Evolutionary conservation across 768 basidiomycete species (phyloP).

Genomic region (Boletus reticuloceps): DNA sequence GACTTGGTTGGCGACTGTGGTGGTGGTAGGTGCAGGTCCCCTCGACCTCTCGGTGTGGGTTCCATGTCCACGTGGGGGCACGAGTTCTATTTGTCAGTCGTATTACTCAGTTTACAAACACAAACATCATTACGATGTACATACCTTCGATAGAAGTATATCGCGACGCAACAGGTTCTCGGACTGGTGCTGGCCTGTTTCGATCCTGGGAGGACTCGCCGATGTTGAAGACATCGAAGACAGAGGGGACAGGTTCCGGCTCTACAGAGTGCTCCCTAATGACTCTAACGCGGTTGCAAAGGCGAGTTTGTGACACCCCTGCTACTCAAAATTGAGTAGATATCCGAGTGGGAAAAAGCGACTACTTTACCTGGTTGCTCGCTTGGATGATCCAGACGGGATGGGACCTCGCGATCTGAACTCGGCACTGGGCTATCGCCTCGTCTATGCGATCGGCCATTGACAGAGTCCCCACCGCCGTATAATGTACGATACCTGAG

Average conservation of each 20-base stretch:
- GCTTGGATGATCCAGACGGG: constrained; percentile 3
- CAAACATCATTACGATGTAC: background rate
- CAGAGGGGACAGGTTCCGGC: constrained; percentile 22
- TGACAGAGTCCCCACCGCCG: background rate
- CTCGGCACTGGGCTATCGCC: constrained; percentile 3
- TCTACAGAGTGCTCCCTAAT: constrained; percentile 21
- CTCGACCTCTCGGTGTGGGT: constrained; percentile 16
- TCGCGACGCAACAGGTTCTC: constrained; percentile 9
- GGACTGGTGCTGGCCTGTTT: constrained; percentile 9
- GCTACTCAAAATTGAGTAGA: background rate
- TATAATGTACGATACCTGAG: constrained; percentile 11
- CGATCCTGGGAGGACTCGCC: constrained; percentile 19
- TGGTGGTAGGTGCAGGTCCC: constrained; percentile 9
- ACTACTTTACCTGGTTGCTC: constrained; percentile 11
- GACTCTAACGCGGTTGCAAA: constrained; percentile 16
- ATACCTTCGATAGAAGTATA: constrained; percentile 11
- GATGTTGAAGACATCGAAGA: constrained; percentile 31
- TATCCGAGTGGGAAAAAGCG: background rate
- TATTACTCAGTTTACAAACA: constrained; percentile 1
- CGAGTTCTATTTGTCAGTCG: constrained; percentile 12
- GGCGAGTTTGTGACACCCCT: constrained; percentile 7
- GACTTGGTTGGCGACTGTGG: constrained; percentile 1
- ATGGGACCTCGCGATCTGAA: background rate
- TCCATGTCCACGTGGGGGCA: constrained; percentile 10
- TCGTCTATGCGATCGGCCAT: constrained; percentile 7